These are phyloP conservation scores for Colletotrichum caudatum DNA, from an alignment of 2,329 filamentous ascomycete genomes.

Conservation along the genomic window DNA sequence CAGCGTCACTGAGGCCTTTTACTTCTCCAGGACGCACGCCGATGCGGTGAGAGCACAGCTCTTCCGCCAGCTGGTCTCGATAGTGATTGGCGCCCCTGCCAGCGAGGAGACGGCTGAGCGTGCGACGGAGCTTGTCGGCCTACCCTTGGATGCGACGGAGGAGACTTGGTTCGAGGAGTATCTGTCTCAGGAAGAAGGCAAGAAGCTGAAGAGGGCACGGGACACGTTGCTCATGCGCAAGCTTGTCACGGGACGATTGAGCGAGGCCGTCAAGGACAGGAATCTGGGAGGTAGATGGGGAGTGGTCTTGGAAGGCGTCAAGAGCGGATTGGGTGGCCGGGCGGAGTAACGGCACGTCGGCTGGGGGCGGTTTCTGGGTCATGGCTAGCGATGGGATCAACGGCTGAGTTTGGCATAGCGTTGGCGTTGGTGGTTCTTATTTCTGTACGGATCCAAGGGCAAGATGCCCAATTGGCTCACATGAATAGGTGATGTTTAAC, in stretches of 20 bases:
- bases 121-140: constrained; percentile 76
- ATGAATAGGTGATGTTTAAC: no score
- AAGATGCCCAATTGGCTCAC: background rate
- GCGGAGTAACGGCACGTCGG: constrained; percentile 9
- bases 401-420: constrained; percentile 36
- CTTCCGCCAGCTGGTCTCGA: constrained; percentile 74
- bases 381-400: background rate
- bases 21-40: constrained; percentile 76
- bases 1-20: constrained; percentile 78
- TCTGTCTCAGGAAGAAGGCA: constrained; percentile 73
- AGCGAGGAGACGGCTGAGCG: constrained; percentile 62
- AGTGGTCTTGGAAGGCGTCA: constrained; percentile 64
- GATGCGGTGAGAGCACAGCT: constrained; percentile 71
- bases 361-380: no score
- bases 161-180: constrained; percentile 80
- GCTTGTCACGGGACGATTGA: constrained; percentile 74
- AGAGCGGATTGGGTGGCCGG: constrained; percentile 53
- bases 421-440: constrained; percentile 28
- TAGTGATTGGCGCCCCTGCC: constrained; percentile 62
- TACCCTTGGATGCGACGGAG: constrained; percentile 78
- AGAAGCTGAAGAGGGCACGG: constrained; percentile 72
- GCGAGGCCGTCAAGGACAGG: constrained; percentile 60
- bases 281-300: constrained; percentile 60
- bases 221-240: constrained; percentile 81
- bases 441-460: background rate